Evolutionary conservation across 1,284 basidiomycete species (phyloP), one percentile per base, ranked within the genome.

Genomic region (Xerocomus minutiporus): DNA sequence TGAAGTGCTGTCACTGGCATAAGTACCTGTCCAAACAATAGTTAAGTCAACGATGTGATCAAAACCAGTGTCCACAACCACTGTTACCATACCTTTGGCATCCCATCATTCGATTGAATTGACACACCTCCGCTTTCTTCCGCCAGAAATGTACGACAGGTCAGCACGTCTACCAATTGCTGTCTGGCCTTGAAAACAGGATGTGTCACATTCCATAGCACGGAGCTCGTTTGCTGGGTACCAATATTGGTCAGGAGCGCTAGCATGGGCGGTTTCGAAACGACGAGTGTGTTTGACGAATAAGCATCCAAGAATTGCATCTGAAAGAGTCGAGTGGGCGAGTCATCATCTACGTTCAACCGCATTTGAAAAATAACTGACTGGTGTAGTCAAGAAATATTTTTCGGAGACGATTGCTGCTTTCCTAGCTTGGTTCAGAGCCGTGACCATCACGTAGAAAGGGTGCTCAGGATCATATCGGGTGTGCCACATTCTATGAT

Each of bases 241-340:
- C 88, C 88, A 29, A 73, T 70, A 70, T 89, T 89, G 17, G 84
- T 82, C 48, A 91, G 67, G 15, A 89, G 74, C 7, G 82, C 71
- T 45, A 90, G 75, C 57, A 91, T 67, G 1, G 86, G 85, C 0
- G 78, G 72, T 67, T 91, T 91, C 46, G 75, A 78, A 28, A 88
- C 66, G 0, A 76, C 81, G 40, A 89, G 70, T 1, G 80, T 75
- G 53, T 77, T 72, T 42, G 69, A 53, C 59, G 74, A 65, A 58
- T 70, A 45, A 65, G 73, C 61, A 55, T 69, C 53, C 46, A 81
- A 66, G 63, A 81, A 80, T 52, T 67, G 72, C 51, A 80, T 73
- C 75, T 86, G 61, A 17, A 48, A 35, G 6, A 26, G 25, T 42
- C 28, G 44, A 9, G 35, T 35, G 5, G 25, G 26, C 20, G 43